Base-by-base conservation (phyloP, 1,284 basidiomycete species). In the Tausonia pullulans region DNA sequence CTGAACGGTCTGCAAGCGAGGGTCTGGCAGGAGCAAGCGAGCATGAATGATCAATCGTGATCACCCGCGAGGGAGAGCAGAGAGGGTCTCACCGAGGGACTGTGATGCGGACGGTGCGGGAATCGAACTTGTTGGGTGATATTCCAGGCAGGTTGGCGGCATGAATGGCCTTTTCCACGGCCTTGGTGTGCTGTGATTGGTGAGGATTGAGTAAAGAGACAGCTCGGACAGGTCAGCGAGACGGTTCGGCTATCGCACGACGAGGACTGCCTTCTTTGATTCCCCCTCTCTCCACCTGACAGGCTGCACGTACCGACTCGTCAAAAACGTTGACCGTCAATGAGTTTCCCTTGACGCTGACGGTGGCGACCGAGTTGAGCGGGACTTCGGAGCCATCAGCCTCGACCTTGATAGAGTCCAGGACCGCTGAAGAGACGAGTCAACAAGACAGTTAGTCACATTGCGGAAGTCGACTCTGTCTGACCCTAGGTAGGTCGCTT, bases 241-340 rank as follows among this genome's bases (percentile, higher is more conserved):
- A 39, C 13, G 16, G 58, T 16, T 14, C 10, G n/a, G 7, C 3
- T 5, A 7, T 39, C 54, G 43, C 4, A 2, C 13, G 13, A 5
- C n/a, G n/a, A 43, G 7, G 3, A 10, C 27, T 27, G 27, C 27
- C 27, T 27, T 27, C 27, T 27, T 27, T 27, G 27, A 27, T 27
- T 27, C 27, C 27, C 27, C 27, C 27, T 27, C 27, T 27, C 27
- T 27, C 27, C 27, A 27, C 27, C 27, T 27, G 27, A 27, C 14
- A 8, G 3, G n/a, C 4, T 10, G 5, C 2, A 51, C 64, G 27
- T 7, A 66, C 65, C 27, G 50, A 41, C 40, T 62, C 54, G 16
- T 66, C 65, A 50, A 66, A 66, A 0, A 66, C 57, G 53, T 60
- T 61, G 44, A 66, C 40, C 7, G 53, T 58, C 14, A 66, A 44